A percentile compares a stretch with the other conserved stretches of the same genome.
Evolutionary conservation across 176 grass and related monocot species (phyloP).

Genomic region (Panicum miliaceum): DNA sequence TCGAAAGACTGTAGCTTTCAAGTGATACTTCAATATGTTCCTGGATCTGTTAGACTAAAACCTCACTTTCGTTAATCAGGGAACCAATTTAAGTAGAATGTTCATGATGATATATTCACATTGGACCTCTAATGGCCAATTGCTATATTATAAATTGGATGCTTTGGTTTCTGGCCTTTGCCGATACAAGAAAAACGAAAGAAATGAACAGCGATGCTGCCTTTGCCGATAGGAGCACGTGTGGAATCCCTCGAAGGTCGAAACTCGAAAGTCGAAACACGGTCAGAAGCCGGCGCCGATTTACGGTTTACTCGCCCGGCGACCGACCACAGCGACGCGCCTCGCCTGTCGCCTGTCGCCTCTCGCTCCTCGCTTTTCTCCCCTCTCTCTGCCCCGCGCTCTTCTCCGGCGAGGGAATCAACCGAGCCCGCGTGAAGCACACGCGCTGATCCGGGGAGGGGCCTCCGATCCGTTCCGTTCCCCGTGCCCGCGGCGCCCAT

Average conservation of each 20-base stretch:
- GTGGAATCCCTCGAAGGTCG: background rate
- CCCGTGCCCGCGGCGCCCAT: slow-evolving; percentile 28
- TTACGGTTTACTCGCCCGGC: background rate
- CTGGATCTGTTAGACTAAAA: too few relatives aligned
- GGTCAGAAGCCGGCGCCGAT: background rate
- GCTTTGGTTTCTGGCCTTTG: too few relatives aligned
- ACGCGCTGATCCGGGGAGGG: background rate
- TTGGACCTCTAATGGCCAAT: too few relatives aligned
- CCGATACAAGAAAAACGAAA: too few relatives aligned
- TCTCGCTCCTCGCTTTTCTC: background rate
- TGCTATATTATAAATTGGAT: too few relatives aligned
- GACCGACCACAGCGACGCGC: background rate
- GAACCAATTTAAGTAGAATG: too few relatives aligned
- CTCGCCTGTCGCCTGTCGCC: too few relatives aligned
- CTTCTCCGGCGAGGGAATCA: slow-evolving; percentile 20
- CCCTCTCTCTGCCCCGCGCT: background rate
- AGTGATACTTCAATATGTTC: too few relatives aligned
- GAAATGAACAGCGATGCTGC: too few relatives aligned
- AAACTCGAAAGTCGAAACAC: background rate
- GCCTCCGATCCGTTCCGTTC: background rate
- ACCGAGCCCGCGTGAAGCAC: background rate
- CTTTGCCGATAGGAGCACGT: background rate
- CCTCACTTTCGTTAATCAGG: too few relatives aligned
- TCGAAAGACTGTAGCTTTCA: too few relatives aligned
- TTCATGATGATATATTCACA: too few relatives aligned